Percentiles rank a stretch among this genome's conserved stretches.
Conservation (phyloP, 768 basidiomycete species). For the Chalciporus pseudorubinellus region DNA sequence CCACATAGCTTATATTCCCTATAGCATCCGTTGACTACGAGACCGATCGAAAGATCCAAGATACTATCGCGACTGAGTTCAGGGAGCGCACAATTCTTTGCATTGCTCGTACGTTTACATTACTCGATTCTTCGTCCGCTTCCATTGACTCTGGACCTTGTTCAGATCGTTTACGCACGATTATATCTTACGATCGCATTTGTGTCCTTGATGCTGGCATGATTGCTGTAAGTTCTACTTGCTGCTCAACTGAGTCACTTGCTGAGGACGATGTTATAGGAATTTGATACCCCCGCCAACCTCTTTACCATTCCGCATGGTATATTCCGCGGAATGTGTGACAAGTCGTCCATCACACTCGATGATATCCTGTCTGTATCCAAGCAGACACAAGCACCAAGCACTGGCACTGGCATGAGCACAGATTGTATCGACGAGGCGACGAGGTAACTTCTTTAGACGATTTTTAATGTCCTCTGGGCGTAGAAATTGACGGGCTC, state of each 20-base stretch:
- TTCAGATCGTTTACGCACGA: conserved; percentile 79
- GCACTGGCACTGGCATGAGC: too few species aligned
- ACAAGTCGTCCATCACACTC: conserved; percentile 70
- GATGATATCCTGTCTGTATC: conserved; percentile 58
- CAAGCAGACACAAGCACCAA: conserved; percentile 8
- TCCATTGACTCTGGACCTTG: conserved; percentile 4
- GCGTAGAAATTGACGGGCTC: background rate
- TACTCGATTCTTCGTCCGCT: background rate
- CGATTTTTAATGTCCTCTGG: too few species aligned
- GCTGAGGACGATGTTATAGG: conserved; percentile 36
- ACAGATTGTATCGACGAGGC: background rate
- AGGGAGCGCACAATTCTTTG: conserved; percentile 80
- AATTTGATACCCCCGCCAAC: conserved; percentile 77
- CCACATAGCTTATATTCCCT: background rate
- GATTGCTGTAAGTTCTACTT: conserved; percentile 53
- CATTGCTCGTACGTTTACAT: conserved; percentile 67
- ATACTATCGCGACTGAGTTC: conserved; percentile 85
- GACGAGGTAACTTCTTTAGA: too few species aligned
- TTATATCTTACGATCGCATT: conserved; percentile 85
- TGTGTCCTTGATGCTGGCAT: conserved; percentile 81
- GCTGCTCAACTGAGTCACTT: background rate
- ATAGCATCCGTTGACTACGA: conserved; percentile 84
- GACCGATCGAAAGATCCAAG: conserved; percentile 88
- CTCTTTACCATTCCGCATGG: conserved; percentile 57
- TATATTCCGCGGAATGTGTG: conserved; percentile 86